A percentile compares a stretch with the other conserved stretches of the same genome.
phyloP scores from a whole-genome alignment of 73 alveolate genomes.

The Paramecium primaurelia region DNA sequence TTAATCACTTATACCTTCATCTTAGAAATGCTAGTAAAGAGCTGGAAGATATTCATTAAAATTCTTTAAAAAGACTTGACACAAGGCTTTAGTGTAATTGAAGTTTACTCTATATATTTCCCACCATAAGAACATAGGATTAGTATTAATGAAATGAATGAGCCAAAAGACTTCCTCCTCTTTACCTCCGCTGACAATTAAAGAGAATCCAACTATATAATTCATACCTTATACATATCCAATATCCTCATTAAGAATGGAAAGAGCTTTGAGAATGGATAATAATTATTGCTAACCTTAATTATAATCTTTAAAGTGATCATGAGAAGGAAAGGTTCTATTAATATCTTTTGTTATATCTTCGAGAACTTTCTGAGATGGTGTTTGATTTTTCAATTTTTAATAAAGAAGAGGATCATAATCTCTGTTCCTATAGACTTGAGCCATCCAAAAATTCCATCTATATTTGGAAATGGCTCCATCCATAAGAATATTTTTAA shows the following conservation, averaged over 20 bases:
- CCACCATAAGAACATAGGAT: neutral
- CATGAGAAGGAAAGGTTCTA: slow-evolving; percentile 11
- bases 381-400: neutral
- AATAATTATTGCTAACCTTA: neutral
- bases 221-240: slow-evolving; percentile 46
- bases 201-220: slow-evolving; percentile 2
- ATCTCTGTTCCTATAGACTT: neutral
- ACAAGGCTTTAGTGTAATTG: neutral
- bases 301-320: neutral
- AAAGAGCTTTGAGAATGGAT: neutral
- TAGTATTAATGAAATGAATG: neutral
- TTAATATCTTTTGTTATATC: neutral
- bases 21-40: neutral
- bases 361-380: neutral
- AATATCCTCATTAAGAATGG: neutral
- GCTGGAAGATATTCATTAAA: neutral
- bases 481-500: neutral
- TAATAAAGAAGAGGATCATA: slow-evolving; percentile 15
- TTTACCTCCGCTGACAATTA: neutral
- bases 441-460: slow-evolving; percentile 39
- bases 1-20: neutral
- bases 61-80: neutral
- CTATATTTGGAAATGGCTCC: neutral
- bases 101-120: neutral
- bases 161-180: slow-evolving; percentile 45